Evolutionary conservation across 345 rosid species (phyloP), one percentile per base, ranked within the genome.

Genomic region (Rhodamnia rubescens): DNA sequence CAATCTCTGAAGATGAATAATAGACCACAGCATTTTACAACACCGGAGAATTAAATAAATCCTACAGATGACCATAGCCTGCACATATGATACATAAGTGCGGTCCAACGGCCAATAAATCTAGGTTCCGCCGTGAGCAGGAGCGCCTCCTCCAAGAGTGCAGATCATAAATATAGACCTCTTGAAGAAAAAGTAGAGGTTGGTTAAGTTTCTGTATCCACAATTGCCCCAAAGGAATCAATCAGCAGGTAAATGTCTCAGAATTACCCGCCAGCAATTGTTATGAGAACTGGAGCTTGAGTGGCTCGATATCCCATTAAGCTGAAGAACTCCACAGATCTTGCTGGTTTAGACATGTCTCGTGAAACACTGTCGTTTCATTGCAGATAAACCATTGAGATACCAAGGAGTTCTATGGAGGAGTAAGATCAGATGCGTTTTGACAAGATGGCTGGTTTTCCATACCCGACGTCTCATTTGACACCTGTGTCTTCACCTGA

Each of bases 401-500:
- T 69, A 7, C 80, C 80, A 69, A 36, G 47, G 22, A 36, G 14
- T 47, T 36, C 36, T 22, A 69, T 9, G 14, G 14, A 32, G 80
- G 80, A 36, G 80, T 13, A 69, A 36, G 80, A 36, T 69, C 80
- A 20, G 24, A 18, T 36, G 47, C 14, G 7, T 36, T 69, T 69
- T 69, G 26, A 36, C 40, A 5, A 2, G 44, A 85, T 21, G 83
- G 84, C 69, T 81, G 85, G 87, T 89, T 90, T 50, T 83, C 86
- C 18, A 84, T 75, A 86, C 85, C 86, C 7, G 89, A 74, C 74
- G 84, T 40, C 52, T 84, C 89, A 26, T 89, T 53, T 85, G 59
- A 32, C 49, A 24, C 84, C 42, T 51, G 87, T 44, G 88, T 82
- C 95, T 94, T 93, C 52, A 89, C 86, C 90, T 92, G 97, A 90